These are phyloP conservation scores for Arxiozyma bovina DNA, from an alignment of 1,139 yeast genomes.

Conservation along the genomic window DNA sequence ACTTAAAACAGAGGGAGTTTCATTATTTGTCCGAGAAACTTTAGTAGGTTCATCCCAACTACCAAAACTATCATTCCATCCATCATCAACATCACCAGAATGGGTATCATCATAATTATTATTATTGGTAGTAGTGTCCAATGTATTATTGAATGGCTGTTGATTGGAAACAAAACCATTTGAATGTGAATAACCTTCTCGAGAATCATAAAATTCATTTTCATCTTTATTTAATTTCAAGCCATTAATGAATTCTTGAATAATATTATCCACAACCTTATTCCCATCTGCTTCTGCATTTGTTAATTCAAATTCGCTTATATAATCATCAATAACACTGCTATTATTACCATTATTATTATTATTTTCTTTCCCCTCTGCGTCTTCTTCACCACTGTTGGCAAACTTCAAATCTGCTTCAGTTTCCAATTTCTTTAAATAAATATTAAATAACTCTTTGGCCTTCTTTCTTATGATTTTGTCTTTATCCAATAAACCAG, in stretches of 20 bases:
- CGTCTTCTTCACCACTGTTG: slow-evolving; percentile 25
- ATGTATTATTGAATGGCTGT: not conserved
- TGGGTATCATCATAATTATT: not conserved
- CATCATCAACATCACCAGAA: slow-evolving; percentile 18
- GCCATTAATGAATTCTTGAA: not conserved
- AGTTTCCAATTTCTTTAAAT: slow-evolving; percentile 53
- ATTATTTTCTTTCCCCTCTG: not conserved
- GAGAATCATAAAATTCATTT: slow-evolving; percentile 23
- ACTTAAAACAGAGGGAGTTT: not conserved
- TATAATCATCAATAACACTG: slow-evolving; percentile 1
- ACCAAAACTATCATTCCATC: not conserved
- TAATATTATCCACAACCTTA: not conserved
- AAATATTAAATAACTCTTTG: slow-evolving; percentile 52
- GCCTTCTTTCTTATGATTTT: slow-evolving; percentile 67
- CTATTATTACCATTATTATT: not conserved
- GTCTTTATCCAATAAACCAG: slow-evolving; percentile 69
- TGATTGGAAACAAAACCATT: not conserved
- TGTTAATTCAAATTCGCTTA: not conserved
- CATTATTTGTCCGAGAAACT: not conserved
- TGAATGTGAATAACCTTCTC: not conserved
- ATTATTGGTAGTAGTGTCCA: not conserved
- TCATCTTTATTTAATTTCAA: slow-evolving; percentile 25
- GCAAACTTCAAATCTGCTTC: slow-evolving; percentile 50
- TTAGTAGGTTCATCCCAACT: not conserved
- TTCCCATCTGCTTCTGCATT: slow-evolving; percentile 3